phyloP scores from a whole-genome alignment of 83 land plant species.

The Isoetes engelmannii region DNA sequence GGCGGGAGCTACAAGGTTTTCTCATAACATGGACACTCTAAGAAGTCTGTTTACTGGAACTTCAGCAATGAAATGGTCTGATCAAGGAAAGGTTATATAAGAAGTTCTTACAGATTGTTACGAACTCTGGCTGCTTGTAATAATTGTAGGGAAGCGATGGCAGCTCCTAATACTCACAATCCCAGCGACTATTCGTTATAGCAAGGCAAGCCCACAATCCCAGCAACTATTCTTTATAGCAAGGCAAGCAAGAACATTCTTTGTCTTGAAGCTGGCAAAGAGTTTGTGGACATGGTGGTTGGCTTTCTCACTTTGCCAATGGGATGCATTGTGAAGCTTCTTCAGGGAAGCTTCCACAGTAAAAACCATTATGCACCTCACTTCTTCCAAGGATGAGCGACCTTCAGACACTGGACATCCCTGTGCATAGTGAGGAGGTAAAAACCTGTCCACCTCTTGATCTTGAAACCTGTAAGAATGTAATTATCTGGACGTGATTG shows the following conservation, averaged over 20 bases:
- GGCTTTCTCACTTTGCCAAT: constrained; percentile 22
- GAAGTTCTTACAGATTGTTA: too few species aligned
- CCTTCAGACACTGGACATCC: constrained; percentile 12
- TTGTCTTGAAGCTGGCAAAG: constrained; percentile 13
- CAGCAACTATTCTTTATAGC: constrained; percentile 4
- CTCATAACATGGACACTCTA: too few species aligned
- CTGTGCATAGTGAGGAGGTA: constrained; percentile 18
- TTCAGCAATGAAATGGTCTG: too few species aligned
- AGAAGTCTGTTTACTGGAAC: too few species aligned
- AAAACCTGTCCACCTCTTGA: background rate
- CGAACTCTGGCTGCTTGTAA: too few species aligned
- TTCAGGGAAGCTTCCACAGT: constrained; percentile 19
- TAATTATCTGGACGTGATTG: background rate
- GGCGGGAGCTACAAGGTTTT: too few species aligned
- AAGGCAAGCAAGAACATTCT: constrained; percentile 12
- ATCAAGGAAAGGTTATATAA: too few species aligned
- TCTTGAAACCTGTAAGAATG: background rate
- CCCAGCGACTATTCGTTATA: too few species aligned
- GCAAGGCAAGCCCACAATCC: too few species aligned
- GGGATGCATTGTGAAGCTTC: constrained; percentile 11
- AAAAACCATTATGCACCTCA: constrained; percentile 7
- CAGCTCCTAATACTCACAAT: too few species aligned
- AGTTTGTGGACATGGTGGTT: constrained; percentile 16
- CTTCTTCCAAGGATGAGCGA: constrained; percentile 8
- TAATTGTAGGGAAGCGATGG: too few species aligned